Base-by-base conservation (phyloP, 208 protist genomes). In the Porcisia hertigi region DNA sequence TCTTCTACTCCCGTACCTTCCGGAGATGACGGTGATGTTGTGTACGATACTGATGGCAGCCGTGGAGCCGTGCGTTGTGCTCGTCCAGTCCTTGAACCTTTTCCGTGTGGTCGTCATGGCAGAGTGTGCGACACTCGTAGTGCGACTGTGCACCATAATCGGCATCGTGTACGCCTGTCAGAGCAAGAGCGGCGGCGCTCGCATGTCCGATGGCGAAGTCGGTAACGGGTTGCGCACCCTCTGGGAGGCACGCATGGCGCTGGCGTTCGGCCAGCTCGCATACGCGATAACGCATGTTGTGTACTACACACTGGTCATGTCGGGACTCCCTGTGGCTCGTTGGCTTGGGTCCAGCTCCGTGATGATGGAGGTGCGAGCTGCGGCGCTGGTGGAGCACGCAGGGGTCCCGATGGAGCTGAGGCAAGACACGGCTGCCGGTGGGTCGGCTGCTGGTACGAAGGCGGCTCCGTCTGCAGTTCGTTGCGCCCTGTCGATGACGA, bases 61-160 rank as follows among this genome's bases (percentile, higher is more conserved):
- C 12, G 80, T 82, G 23, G 90, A 96, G 75, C 92, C 92, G 45
- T 90, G 84, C 71, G 54, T 96, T 20, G 83, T 87, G n/a, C 73
- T 96, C 36, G 80, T 86, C 47, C 85, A 91, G 59, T 88, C 86
- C 1, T 85, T 94, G 23, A 87, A 94, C 71, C 69, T 90, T 53
- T 90, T 91, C 43, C 85, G 84, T 25, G 74, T 85, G 14, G 81
- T 93, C 9, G 88, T 97, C 23, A 30, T 93, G 11, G 88, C 92
- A 9, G 90, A 97, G 83, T 93, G 84, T 62, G 77, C 75, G 36
- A 76, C 88, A 30, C 72, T 93, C 25, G 49, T 89, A 7, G 82
- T 80, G 54, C 90, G 92, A 18, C 77, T 93, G 57, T 18, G 85
- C 9, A 80, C 84, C 12, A 87, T 82, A 18, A 82, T 94, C 39